A percentile compares a stretch with the other conserved stretches of the same genome.
phyloP scores from a whole-genome alignment of 1,139 yeast genomes.

The Hansenula lynferdii region DNA sequence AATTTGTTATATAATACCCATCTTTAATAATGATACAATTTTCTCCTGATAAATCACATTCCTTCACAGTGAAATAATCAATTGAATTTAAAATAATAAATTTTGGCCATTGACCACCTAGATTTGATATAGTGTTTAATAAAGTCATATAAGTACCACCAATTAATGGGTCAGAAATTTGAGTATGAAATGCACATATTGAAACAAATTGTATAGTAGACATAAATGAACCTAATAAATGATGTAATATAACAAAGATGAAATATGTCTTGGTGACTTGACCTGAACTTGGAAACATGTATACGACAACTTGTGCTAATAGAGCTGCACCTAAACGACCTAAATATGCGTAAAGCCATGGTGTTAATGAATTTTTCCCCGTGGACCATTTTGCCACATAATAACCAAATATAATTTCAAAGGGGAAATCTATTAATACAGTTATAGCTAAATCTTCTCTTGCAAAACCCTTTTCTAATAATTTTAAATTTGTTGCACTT shows the following conservation, averaged over 20 bases:
- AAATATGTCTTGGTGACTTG: constrained; percentile 42
- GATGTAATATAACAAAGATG: constrained; percentile 69
- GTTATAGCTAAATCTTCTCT: constrained; percentile 93
- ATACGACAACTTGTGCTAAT: constrained; percentile 71
- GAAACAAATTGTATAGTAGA: constrained; percentile 94
- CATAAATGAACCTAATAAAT: constrained; percentile 85
- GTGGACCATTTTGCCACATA: constrained; percentile 95
- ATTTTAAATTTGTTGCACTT: constrained; percentile 87
- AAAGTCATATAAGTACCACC: constrained; percentile 99
- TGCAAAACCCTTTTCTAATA: constrained; percentile 89
- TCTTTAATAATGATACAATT: constrained; percentile 51
- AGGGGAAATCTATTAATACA: constrained; percentile 91
- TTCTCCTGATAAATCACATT: constrained; percentile 55
- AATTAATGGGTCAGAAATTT: constrained; percentile 89
- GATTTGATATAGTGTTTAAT: constrained; percentile 81
- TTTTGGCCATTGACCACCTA: constrained; percentile 98
- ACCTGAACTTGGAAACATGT: constrained; percentile 56
- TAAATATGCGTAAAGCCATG: constrained; percentile 89
- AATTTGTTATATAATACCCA: constrained; percentile 80
- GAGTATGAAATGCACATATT: constrained; percentile 90
- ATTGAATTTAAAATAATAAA: constrained; percentile 72
- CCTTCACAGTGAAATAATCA: constrained; percentile 61
- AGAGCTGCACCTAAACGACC: constrained; percentile 78
- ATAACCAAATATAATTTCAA: constrained; percentile 91
- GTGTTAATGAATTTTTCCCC: constrained; percentile 64